These are phyloP conservation scores for Dictyostelium purpureum DNA, from an alignment of 78 protist species.

Conservation along the genomic window DNA sequence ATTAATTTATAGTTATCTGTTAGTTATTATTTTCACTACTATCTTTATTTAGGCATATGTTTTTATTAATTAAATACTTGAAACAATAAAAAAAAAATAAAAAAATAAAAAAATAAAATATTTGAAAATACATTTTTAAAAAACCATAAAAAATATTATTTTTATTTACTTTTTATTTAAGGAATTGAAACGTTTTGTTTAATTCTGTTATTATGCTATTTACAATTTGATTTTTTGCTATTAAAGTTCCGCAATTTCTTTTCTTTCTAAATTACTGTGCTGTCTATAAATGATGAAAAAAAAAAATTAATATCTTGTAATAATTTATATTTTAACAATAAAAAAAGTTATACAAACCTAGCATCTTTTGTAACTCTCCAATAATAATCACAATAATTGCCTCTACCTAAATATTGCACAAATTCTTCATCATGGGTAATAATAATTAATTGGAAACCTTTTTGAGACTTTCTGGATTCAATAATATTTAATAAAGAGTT, in stretches of 20 bases:
- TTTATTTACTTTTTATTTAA: too few species aligned
- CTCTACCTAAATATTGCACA: constrained; percentile 77
- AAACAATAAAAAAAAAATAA: too few species aligned
- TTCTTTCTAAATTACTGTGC: constrained; percentile 44
- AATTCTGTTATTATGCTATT: too few species aligned
- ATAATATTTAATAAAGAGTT: constrained; percentile 83
- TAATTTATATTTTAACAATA: not conserved
- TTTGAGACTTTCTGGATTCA: constrained; percentile 74
- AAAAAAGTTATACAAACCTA: not conserved
- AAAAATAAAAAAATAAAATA: too few species aligned
- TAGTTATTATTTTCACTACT: too few species aligned
- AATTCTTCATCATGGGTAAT: constrained; percentile 99
- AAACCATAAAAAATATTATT: too few species aligned
- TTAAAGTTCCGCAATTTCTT: constrained; percentile 61
- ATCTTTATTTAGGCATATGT: too few species aligned
- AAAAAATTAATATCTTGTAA: not conserved
- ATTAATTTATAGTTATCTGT: too few species aligned
- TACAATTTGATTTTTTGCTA: too few species aligned
- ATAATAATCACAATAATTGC: constrained; percentile 70
- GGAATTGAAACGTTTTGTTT: too few species aligned
- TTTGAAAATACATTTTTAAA: too few species aligned
- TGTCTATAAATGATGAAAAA: not conserved
- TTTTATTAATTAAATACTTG: too few species aligned
- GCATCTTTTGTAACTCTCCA: constrained; percentile 77
- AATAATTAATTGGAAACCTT: constrained; percentile 97